Base-by-base conservation (phyloP, 805 yeast species). In the Kodamaea laetipori region DNA sequence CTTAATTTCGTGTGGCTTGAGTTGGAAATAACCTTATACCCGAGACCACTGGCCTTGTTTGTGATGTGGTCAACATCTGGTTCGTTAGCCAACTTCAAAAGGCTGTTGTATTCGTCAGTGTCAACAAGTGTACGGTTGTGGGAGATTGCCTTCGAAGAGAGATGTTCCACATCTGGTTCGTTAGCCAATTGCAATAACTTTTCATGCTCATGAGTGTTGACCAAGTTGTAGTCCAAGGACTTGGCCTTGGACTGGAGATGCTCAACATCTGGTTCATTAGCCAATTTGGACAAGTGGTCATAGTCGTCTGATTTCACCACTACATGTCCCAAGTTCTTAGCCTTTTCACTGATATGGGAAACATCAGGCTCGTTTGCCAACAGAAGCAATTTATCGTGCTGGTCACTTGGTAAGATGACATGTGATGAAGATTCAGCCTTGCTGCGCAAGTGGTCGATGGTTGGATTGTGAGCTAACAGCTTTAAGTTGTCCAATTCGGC, bases 151-250 rank as follows among this genome's bases (percentile, higher is more conserved):
- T 54, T 54, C 2, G 45, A 33, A 5, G 31, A 33, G 13, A 64
- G 43, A 24, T 62, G 61, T 2, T 52, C 60, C n/a, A 58, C 27
- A n/a, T 44, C 53, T 7, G 72, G 71, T 10, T 46, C 37, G 27
- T 54, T 39, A 2, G 52, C 55, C 17, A 28, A 38, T 8, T 25
- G n/a, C 3, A 37, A 33, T 37, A 66, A 48, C 2, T 41, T 18
- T 1, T 44, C 42, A 15, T 39, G 37, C 7, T 43, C 43, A 2
- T 32, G 24, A 4, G 48, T 11, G 10, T 49, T 45, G 4, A 52
- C 45, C 9, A 45, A 34, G 1, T 19, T 15, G 23, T 42, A 15
- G 19, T 38, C 31, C 13, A 42, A 18, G 12, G 41, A 48, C 3
- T 57, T 59, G 3, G 47, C 41, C 2, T 41, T 23, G 3, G 44